Percentiles rank a stretch among this genome's conserved stretches.
These are phyloP conservation scores for Aspergillus funiculosus DNA, from an alignment of 495 filamentous ascomycete species.

Conservation along the genomic window DNA sequence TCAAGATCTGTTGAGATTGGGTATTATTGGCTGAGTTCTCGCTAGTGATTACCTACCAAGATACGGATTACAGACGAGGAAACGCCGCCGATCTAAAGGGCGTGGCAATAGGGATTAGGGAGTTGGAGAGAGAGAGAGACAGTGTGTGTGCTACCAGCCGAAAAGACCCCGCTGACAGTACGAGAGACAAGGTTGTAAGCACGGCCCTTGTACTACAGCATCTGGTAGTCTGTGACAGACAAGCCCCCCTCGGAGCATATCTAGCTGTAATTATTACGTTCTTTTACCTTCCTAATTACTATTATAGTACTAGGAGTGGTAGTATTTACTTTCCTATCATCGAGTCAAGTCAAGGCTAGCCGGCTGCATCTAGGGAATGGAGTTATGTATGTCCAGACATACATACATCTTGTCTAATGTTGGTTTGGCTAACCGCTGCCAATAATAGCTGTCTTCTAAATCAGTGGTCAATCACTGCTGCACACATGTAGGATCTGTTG, in stretches of 20 bases:
- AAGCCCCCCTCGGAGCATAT: conserved; percentile 7
- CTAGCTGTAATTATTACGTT: not conserved
- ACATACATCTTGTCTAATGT: not conserved
- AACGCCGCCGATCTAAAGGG: conserved; percentile 11
- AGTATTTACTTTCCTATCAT: too few species aligned
- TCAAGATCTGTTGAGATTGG: conserved; percentile 22
- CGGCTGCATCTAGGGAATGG: not conserved
- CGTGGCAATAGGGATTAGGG: conserved; percentile 18
- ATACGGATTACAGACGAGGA: too few species aligned
- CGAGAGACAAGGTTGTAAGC: conserved; percentile 13
- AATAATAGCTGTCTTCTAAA: conserved; percentile 10
- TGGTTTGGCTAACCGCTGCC: conserved; percentile 5
- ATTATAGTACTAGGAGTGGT: not conserved
- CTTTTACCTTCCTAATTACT: not conserved
- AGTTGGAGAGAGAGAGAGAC: conserved; percentile 1
- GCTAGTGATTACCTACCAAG: conserved; percentile 16
- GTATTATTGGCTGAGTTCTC: conserved; percentile 11
- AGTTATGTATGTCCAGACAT: conserved; percentile 5
- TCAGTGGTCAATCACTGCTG: conserved; percentile 18
- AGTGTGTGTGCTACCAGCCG: too few species aligned
- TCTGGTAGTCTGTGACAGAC: conserved; percentile 8
- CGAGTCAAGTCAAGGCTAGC: too few species aligned
- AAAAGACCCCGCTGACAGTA: conserved; percentile 16
- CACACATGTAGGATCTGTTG: conserved; percentile 24
- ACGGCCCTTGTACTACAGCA: conserved; percentile 5